A percentile compares a stretch with the other conserved stretches of the same genome.
Conservation (phyloP, 805 yeast species). For the Dipodascus albidus region DNA sequence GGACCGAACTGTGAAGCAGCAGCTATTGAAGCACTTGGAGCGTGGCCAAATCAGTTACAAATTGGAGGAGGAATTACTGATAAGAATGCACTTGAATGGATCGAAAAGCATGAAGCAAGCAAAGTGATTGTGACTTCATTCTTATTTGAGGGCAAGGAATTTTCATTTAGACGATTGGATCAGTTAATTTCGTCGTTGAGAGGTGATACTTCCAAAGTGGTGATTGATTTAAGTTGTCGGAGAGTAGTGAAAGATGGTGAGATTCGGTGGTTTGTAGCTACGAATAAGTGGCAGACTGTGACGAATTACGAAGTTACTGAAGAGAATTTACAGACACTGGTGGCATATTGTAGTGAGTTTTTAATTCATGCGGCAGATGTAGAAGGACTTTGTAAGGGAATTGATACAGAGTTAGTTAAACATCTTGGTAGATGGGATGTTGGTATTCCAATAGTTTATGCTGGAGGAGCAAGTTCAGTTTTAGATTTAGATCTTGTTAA, state of each 20-base stretch:
- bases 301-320: slow-evolving; percentile 50
- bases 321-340: slow-evolving; percentile 42
- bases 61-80: slow-evolving; percentile 88
- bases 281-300: slow-evolving; percentile 92
- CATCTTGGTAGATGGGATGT: slow-evolving; percentile 64
- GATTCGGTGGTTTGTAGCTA: slow-evolving; percentile 81
- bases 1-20: slow-evolving; percentile 79
- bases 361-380: slow-evolving; percentile 97
- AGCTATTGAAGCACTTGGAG: slow-evolving; percentile 59
- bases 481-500: slow-evolving; percentile 59
- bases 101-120: slow-evolving; percentile 55
- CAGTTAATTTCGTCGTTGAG: slow-evolving; percentile 30
- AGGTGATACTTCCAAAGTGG: slow-evolving; percentile 58
- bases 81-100: slow-evolving; percentile 67
- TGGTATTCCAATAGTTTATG: slow-evolving; percentile 73
- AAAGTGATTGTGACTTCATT: slow-evolving; percentile 90
- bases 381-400: slow-evolving; percentile 91
- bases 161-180: slow-evolving; percentile 40
- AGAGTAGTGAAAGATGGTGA: slow-evolving; percentile 23
- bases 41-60: slow-evolving; percentile 70
- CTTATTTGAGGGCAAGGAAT: slow-evolving; percentile 59
- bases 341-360: slow-evolving; percentile 71
- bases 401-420: slow-evolving; percentile 66
- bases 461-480: slow-evolving; percentile 86
- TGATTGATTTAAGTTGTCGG: slow-evolving; percentile 85